Base-by-base conservation (phyloP, 2,329 filamentous ascomycete genomes). In the Lachnellula suecica region DNA sequence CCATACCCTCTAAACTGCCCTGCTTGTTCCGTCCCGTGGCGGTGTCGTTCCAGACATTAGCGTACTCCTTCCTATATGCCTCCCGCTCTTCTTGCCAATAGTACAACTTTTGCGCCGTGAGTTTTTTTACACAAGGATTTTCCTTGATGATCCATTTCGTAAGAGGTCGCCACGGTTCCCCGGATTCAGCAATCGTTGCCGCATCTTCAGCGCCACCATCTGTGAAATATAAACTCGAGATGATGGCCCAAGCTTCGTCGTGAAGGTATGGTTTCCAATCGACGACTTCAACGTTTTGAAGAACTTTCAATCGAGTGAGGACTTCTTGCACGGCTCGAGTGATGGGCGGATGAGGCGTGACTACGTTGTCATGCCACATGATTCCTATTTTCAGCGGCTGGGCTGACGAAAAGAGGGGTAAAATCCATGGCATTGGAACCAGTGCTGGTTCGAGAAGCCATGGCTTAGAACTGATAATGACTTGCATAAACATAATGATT, bases 361-460 rank as follows among this genome's bases (percentile, higher is more conserved):
- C 62, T 1, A 62, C 47, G 0, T 47, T 45, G 41, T 64, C 62
- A 13, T 56, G 44, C 42, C 56, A 64, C 31, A 65, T 58, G 2
- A 65, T 44, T 4, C 69, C 68, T 44, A 74, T 72, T 31, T 69
- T 70, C 2, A 72, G 68, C 0, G 53, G 58, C 62, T 68, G 69
- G 13, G 31, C n/a, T 11, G 19, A 19, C 22, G 31, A 17, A 47
- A 27, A 19, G n/a, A 43, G 1, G 31, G 47, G 27, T 15, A 29
- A 47, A 7, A 51, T 61, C 79, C 79, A 83, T 0, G 78, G 76
- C 1, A 82, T 72, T 0, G 76, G 75, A 1, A 80, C 61, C 24
- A 76, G 71, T 37, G 74, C 76, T 1, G 78, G 75, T 47, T 83
- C 81, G 8, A 69, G 52, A 0, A 71, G 63, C 78, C 79, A 82